Base-by-base conservation (phyloP, 306 rosid species). In the Rosa rugosa region DNA sequence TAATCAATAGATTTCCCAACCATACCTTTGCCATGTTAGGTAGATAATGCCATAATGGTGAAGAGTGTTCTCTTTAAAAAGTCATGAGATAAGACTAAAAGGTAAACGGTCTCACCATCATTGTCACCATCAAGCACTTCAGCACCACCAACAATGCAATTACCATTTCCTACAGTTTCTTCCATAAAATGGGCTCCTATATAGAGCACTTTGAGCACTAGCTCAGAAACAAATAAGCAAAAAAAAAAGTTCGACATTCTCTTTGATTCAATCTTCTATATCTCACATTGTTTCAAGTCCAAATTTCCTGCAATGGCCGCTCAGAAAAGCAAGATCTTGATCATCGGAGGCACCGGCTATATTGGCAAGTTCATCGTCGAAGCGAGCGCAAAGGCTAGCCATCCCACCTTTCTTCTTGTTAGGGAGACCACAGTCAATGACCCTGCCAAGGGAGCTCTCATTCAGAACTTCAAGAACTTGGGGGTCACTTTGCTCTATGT, bases 321-420 rank as follows among this genome's bases (percentile, higher is more conserved):
- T n/a, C 11, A 84, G 85, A 93, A 91, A 53, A 92, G 97, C 84
- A 94, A 86, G 92, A 80, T 94, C 77, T 62, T 94, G 92, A 72
- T 94, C 23, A 92, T 94, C 57, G 99, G 99, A 83, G 97, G 99
- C 41, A 94, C 97, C 17, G 97, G 99, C 2, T 94, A 91, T 85
- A 89, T 92, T 50, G 99, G 99, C 0, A 94, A 89, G 80, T 77
- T 76, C 65, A 51, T 94, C 5, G 97, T 92, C 16, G 92, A 88
- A 84, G 99, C 99, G 34, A 91, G 99, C 80, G 89, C 87, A 2
- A 91, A 89, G 73, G 73, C 90, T 3, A 94, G 88, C 4, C 91
- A 94, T 57, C 92, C 93, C 22, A 94, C 99, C 31, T 92, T 91
- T 74, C 95, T 90, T 74, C 60, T 94, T 68, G 81, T 89, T n/a